phyloP scores from a whole-genome alignment of 345 rosid species.

The Litchi chinensis region DNA sequence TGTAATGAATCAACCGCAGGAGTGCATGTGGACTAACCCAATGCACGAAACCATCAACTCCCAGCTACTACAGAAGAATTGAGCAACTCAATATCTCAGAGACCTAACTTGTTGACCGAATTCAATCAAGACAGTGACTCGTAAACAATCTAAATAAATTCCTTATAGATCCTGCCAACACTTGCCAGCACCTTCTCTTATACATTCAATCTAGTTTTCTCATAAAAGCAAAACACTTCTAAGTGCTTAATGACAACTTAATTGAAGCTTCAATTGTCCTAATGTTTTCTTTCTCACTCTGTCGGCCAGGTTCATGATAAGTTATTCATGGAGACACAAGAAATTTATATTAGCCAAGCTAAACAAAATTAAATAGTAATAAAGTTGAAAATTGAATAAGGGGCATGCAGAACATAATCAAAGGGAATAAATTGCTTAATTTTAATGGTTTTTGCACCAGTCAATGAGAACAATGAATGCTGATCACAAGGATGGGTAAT shows the following conservation, averaged over 20 bases:
- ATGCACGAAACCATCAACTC: too few relatives aligned
- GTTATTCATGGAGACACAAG: too few relatives aligned
- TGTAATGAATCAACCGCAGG: too few relatives aligned
- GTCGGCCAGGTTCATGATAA: background rate
- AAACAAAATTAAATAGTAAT: background rate
- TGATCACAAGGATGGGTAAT: conserved; percentile 24
- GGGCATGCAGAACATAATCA: background rate
- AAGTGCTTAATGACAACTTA: background rate
- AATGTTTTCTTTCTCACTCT: background rate
- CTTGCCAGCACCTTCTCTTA: background rate
- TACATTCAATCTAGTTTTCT: background rate
- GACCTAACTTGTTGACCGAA: too few relatives aligned
- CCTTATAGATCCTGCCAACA: too few relatives aligned
- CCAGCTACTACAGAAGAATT: too few relatives aligned
- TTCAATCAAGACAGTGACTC: too few relatives aligned
- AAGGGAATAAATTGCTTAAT: conserved; percentile 29
- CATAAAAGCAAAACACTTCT: background rate
- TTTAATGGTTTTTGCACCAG: conserved; percentile 15
- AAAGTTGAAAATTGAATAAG: background rate
- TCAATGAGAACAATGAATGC: conserved; percentile 27
- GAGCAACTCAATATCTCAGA: too few relatives aligned
- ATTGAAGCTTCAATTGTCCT: background rate
- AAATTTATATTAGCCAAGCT: background rate
- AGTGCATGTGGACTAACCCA: too few relatives aligned
- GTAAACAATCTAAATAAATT: too few relatives aligned